These are phyloP conservation scores for Flaveria bidentis DNA, from an alignment of 129 eudicot genomes.

Conservation along the genomic window DNA sequence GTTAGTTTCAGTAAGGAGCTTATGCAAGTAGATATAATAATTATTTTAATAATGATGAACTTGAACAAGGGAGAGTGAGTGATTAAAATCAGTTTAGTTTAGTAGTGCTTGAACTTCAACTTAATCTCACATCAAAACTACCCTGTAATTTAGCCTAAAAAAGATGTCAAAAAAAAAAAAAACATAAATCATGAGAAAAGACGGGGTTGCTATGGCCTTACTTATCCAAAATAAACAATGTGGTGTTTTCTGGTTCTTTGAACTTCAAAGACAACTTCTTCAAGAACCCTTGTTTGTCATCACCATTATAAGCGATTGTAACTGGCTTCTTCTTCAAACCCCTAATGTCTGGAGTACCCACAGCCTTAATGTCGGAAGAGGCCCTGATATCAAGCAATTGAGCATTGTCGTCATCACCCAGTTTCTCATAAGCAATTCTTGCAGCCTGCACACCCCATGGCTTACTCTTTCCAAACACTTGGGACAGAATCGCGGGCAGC, in stretches of 20 bases:
- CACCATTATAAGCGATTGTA: slow-evolving; percentile 65
- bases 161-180: not conserved
- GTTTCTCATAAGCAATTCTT: slow-evolving; percentile 66
- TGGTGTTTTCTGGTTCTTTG: slow-evolving; percentile 84
- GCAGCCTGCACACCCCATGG: slow-evolving; percentile 84
- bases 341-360: slow-evolving; percentile 72
- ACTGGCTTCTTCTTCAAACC: slow-evolving; percentile 80
- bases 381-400: slow-evolving; percentile 88
- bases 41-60: not conserved
- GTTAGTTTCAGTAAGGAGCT: slow-evolving; percentile 28
- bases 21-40: not conserved
- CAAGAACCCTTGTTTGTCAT: slow-evolving; percentile 89
- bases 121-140: not conserved
- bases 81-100: not conserved
- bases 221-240: slow-evolving; percentile 92
- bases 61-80: slow-evolving; percentile 10
- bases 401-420: slow-evolving; percentile 64
- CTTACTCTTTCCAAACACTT: slow-evolving; percentile 63
- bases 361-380: slow-evolving; percentile 46
- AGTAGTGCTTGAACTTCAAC: not conserved
- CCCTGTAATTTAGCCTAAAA: not conserved
- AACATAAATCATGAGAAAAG: slow-evolving; percentile 3
- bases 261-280: slow-evolving; percentile 75
- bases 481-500: slow-evolving; percentile 66
- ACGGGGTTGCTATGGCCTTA: slow-evolving; percentile 34